phyloP scores from a whole-genome alignment of 2,329 filamentous ascomycete species.

The Fonsecaea erecta region DNA sequence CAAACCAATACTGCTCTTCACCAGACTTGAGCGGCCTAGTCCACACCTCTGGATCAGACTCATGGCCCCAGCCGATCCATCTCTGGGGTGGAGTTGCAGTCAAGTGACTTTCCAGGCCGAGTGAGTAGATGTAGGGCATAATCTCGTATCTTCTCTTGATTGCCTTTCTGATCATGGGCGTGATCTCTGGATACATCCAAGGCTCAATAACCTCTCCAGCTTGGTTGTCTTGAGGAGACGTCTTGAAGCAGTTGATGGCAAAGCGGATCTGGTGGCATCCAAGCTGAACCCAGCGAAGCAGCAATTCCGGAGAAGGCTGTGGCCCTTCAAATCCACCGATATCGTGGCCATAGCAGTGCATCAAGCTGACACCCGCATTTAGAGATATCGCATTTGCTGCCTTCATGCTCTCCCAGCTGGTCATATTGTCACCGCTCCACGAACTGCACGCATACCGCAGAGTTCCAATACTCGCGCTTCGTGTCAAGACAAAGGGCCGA shows the following conservation, averaged over 20 bases:
- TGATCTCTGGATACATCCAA: constrained; percentile 75
- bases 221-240: constrained; percentile 65
- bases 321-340: constrained; percentile 76
- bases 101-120: constrained; percentile 65
- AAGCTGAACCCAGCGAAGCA: constrained; percentile 74
- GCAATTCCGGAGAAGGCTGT: constrained; percentile 70
- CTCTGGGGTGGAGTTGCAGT: constrained; percentile 68
- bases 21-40: constrained; percentile 62
- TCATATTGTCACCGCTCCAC: constrained; percentile 77
- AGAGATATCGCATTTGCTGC: constrained; percentile 72
- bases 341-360: constrained; percentile 74
- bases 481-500: constrained; percentile 70
- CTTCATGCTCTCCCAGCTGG: constrained; percentile 74
- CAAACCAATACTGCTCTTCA: constrained; percentile 75
- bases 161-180: constrained; percentile 64
- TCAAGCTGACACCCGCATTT: constrained; percentile 68
- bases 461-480: constrained; percentile 72
- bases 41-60: constrained; percentile 70
- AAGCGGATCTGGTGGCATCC: constrained; percentile 72
- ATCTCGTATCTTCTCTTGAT: constrained; percentile 74
- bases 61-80: constrained; percentile 76
- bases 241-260: constrained; percentile 80
- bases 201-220: constrained; percentile 76
- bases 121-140: constrained; percentile 72
- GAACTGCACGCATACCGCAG: constrained; percentile 72